Conservation (phyloP, 345 rosid species). For the Brassica carinata region DNA sequence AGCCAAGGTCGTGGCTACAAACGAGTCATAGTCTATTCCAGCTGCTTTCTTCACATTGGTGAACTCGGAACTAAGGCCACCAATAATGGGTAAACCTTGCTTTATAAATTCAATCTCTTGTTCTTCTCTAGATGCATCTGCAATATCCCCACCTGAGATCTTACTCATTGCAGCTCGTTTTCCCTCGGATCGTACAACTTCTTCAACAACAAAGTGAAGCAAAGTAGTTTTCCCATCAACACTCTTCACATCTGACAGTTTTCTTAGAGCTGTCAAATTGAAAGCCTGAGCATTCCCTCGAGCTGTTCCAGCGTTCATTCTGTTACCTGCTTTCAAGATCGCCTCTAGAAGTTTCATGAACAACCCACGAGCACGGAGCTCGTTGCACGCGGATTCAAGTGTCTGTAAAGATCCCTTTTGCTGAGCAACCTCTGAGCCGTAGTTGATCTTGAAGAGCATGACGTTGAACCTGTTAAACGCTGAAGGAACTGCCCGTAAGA, state of each 20-base stretch:
- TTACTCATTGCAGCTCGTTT: slow-evolving; percentile 62
- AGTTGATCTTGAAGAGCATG: slow-evolving; percentile 80
- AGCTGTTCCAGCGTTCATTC: slow-evolving; percentile 92
- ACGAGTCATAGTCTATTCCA: slow-evolving; percentile 51
- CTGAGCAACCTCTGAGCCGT: slow-evolving; percentile 55
- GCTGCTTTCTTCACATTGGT: slow-evolving; percentile 82
- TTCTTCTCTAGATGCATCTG: slow-evolving; percentile 52
- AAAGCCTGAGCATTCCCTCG: slow-evolving; percentile 92
- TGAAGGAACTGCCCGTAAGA: slow-evolving; percentile 66
- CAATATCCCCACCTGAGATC: slow-evolving; percentile 41
- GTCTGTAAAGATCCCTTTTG: slow-evolving; percentile 50
- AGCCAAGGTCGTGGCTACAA: slow-evolving; percentile 50
- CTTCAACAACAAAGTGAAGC: slow-evolving; percentile 86
- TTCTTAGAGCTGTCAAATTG: slow-evolving; percentile 62
- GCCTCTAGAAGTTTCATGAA: slow-evolving; percentile 90
- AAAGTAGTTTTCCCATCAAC: slow-evolving; percentile 76
- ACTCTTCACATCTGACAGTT: slow-evolving; percentile 88
- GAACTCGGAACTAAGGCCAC: slow-evolving; percentile 75
- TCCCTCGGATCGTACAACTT: slow-evolving; percentile 79
- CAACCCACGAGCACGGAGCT: slow-evolving; percentile 69
- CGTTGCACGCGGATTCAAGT: slow-evolving; percentile 67
- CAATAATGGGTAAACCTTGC: slow-evolving; percentile 75
- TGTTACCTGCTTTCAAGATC: slow-evolving; percentile 86
- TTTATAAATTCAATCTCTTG: slow-evolving; percentile 56
- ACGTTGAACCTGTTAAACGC: slow-evolving; percentile 68